Evolutionary conservation across 2,329 filamentous ascomycete species (phyloP).

Genomic region (Trichoderma koningiopsis): DNA sequence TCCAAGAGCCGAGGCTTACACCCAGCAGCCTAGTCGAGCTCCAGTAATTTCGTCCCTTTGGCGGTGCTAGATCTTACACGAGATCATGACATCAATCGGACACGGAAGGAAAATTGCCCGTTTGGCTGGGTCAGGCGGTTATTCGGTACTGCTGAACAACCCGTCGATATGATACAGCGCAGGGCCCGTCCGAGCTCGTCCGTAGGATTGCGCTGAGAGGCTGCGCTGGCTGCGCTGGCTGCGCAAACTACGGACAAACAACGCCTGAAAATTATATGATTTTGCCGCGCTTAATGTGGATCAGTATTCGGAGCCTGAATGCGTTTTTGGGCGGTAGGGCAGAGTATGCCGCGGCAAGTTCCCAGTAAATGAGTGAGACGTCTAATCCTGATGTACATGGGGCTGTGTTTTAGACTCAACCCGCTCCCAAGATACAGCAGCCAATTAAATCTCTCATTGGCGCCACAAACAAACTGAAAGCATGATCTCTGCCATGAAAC

Average conservation of each 20-base stretch:
- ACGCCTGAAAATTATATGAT: neutral
- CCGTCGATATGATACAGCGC: neutral
- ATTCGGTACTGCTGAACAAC: neutral
- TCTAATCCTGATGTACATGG: neutral
- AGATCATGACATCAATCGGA: neutral
- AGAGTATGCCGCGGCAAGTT: neutral
- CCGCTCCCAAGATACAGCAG: neutral
- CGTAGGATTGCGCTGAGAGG: neutral
- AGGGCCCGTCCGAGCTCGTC: slow-evolving; percentile 4
- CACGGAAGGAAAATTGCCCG: neutral
- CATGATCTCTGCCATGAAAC: neutral
- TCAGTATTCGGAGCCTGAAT: neutral
- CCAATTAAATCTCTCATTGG: no score
- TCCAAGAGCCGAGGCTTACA: neutral
- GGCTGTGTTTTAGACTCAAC: neutral
- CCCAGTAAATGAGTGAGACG: neutral
- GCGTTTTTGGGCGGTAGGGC: neutral
- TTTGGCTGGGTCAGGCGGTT: neutral
- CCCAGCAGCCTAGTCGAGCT: neutral
- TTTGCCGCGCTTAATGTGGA: neutral
- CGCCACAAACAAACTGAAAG: neutral
- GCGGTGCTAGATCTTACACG: neutral
- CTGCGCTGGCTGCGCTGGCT: neutral
- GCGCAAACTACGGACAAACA: neutral
- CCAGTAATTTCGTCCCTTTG: neutral